Conservation (phyloP, 2,329 filamentous ascomycete species). For the Sporothrix dimorphospora region DNA sequence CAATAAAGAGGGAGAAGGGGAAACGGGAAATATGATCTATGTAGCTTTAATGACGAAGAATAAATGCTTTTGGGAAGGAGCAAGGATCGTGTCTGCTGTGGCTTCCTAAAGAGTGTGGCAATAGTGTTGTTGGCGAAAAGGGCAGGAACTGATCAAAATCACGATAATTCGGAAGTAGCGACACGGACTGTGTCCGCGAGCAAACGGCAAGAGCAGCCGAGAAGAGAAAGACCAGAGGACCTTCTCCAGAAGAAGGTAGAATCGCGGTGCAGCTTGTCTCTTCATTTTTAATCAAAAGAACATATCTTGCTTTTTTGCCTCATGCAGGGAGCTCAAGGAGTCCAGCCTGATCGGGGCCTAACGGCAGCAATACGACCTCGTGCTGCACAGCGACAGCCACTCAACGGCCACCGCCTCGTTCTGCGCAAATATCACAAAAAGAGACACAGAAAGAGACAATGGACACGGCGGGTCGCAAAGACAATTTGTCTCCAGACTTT, state of each 20-base stretch:
- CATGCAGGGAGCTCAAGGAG: not conserved
- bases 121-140: not conserved
- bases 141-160: not conserved
- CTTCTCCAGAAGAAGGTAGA: not conserved
- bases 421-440: not conserved
- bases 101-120: not conserved
- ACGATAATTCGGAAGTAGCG: not conserved
- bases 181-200: not conserved
- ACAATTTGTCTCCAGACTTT: not conserved
- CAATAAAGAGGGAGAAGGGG: not conserved
- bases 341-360: not conserved
- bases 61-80: not conserved
- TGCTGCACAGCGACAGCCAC: slow-evolving; percentile 4
- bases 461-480: not conserved
- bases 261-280: not conserved
- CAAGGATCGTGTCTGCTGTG: not conserved
- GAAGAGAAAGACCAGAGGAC: not conserved
- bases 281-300: not conserved
- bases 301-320: not conserved
- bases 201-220: not conserved
- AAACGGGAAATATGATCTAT: not conserved
- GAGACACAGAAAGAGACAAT: not conserved
- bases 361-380: not conserved
- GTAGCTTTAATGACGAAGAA: too few relatives aligned
- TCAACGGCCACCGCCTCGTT: slow-evolving; percentile 6